Percentiles rank a stretch among this genome's conserved stretches.
phyloP scores from a whole-genome alignment of 2,329 filamentous ascomycete genomes.

The Trichoderma sp. region DNA sequence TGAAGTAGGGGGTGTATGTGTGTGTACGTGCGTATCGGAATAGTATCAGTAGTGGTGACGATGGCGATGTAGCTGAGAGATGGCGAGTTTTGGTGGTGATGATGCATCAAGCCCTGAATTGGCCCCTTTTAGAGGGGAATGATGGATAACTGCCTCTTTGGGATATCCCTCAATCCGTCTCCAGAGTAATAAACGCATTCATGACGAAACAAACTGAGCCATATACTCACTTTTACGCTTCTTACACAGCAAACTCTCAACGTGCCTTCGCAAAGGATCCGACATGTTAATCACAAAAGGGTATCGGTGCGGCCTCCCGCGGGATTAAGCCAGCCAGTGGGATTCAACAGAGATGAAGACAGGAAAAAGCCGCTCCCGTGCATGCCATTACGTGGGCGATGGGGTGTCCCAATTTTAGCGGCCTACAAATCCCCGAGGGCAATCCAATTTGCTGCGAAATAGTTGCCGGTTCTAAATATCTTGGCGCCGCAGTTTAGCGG shows the following conservation, averaged over 20 bases:
- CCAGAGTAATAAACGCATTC: neutral
- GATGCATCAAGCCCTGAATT: neutral
- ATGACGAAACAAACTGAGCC: neutral
- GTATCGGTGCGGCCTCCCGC: neutral
- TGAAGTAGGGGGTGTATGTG: neutral
- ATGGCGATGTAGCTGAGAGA: neutral
- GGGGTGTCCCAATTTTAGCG: neutral
- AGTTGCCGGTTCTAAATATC: neutral
- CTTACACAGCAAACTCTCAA: neutral
- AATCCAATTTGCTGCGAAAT: conserved; percentile 11
- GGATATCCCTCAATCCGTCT: neutral
- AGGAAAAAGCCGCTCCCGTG: neutral
- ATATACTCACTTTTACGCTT: neutral
- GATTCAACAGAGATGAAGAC: neutral
- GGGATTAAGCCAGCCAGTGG: neutral
- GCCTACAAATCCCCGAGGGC: neutral
- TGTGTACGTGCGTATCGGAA: neutral
- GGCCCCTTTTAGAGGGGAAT: neutral
- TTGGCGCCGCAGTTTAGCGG: conserved; percentile 14
- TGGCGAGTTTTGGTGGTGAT: neutral
- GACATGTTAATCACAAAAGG: neutral
- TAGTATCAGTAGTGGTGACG: neutral
- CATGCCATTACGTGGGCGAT: conserved; percentile 7
- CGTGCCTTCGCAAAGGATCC: neutral
- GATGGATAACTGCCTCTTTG: neutral